Percentiles rank a stretch among this genome's conserved stretches.
Evolutionary conservation across 768 basidiomycete genomes (phyloP).

Genomic region (Mycena sanguinolenta): DNA sequence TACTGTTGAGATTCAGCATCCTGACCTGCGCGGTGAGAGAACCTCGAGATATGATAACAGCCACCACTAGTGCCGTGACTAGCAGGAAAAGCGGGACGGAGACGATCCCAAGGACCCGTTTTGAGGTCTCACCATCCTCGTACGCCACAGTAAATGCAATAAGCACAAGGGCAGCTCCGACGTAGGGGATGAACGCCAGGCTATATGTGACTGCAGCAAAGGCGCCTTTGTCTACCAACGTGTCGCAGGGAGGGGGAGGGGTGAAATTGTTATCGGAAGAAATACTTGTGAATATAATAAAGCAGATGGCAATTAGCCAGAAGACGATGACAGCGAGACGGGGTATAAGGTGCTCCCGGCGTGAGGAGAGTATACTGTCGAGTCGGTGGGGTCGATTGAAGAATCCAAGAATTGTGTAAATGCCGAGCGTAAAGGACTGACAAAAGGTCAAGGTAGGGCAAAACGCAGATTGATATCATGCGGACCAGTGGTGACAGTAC

Average conservation of each 20-base stretch:
- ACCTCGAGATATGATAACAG: not conserved
- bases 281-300: slow-evolving; percentile 10
- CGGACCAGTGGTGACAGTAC: slow-evolving; percentile 19
- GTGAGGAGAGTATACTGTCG: not conserved
- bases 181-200: slow-evolving; percentile 8
- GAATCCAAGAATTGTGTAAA: slow-evolving; percentile 11
- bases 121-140: not conserved
- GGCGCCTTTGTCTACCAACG: not conserved
- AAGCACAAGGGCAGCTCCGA: slow-evolving; percentile 9
- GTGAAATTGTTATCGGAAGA: slow-evolving; percentile 10
- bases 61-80: not conserved
- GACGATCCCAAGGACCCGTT: not conserved
- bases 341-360: not conserved
- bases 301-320: not conserved
- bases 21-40: not conserved
- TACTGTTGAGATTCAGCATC: not conserved
- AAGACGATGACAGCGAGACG: slow-evolving; percentile 11
- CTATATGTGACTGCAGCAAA: not conserved
- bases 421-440: slow-evolving; percentile 7
- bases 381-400: not conserved
- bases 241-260: not conserved
- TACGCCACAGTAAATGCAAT: not conserved
- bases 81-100: slow-evolving; percentile 4
- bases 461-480: not conserved
- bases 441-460: not conserved